Evolutionary conservation across 495 filamentous ascomycete species (phyloP).

Genomic region (Aspergillus avenaceus): DNA sequence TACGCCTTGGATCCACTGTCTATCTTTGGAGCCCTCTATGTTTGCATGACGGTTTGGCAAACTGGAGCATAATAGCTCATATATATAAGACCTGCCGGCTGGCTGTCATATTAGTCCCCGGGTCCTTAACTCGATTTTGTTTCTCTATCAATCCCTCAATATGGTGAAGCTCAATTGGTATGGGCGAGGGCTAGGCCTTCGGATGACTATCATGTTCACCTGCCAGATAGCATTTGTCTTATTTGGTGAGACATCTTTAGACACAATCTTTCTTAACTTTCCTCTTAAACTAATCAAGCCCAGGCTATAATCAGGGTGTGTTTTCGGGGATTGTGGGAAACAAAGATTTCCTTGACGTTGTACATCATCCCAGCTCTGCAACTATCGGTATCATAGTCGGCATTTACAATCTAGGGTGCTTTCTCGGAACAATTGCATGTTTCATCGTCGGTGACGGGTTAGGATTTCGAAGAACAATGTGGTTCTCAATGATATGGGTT

Average conservation of each 20-base stretch:
- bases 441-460: constrained; percentile 44
- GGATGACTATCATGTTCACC: constrained; percentile 34
- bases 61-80: constrained; percentile 5
- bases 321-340: constrained; percentile 47
- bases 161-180: constrained; percentile 29
- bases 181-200: constrained; percentile 29
- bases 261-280: neutral
- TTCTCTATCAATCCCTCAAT: neutral
- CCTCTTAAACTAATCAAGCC: neutral
- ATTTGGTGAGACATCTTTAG: constrained; percentile 23
- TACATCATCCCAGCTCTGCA: constrained; percentile 35
- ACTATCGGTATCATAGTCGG: constrained; percentile 43
- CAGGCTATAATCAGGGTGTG: constrained; percentile 54
- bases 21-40: constrained; percentile 2
- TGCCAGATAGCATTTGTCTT: constrained; percentile 38
- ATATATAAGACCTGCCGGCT: constrained; percentile 8
- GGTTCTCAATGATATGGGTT: constrained; percentile 32
- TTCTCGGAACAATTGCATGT: constrained; percentile 35
- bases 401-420: constrained; percentile 50
- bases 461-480: constrained; percentile 43
- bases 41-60: constrained; percentile 11
- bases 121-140: neutral
- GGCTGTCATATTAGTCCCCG: constrained; percentile 3
- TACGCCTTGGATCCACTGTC: constrained; percentile 1
- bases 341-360: constrained; percentile 41